A percentile compares a stretch with the other conserved stretches of the same genome.
Evolutionary conservation across 163 green algal species (phyloP).

Genomic region (Scenedesmus sp.): DNA sequence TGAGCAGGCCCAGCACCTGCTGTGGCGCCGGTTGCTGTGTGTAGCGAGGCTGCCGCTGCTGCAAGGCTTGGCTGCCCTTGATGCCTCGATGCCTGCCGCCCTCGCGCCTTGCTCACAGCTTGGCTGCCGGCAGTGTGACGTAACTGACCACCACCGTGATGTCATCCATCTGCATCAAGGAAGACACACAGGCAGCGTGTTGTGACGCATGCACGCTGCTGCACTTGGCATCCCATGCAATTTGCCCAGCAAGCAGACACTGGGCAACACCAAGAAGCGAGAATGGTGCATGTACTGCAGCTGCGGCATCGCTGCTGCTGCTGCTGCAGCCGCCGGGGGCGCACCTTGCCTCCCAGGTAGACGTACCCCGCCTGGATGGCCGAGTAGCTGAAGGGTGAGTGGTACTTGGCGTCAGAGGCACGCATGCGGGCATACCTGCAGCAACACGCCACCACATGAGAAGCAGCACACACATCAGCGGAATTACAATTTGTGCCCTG

Average conservation of each 20-base stretch:
- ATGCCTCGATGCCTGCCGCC: background rate
- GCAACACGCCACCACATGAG: background rate
- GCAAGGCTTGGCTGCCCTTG: background rate
- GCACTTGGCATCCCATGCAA: background rate
- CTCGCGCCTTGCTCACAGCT: conserved; percentile 32
- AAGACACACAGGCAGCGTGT: background rate
- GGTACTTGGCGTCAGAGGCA: conserved; percentile 82
- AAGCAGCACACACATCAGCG: background rate
- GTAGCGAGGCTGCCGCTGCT: background rate
- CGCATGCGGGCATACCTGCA: conserved; percentile 79
- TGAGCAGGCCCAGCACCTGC: background rate
- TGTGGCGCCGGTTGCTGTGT: background rate
- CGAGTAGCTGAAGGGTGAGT: conserved; percentile 91
- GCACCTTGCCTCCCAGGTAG: conserved; percentile 86
- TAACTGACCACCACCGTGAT: conserved; percentile 90
- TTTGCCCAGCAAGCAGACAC: background rate
- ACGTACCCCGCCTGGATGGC: conserved; percentile 79
- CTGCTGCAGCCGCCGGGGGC: background rate
- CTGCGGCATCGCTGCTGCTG: background rate
- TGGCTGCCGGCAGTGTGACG: conserved; percentile 57
- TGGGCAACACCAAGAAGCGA: background rate
- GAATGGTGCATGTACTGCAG: no score
- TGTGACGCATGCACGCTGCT: background rate
- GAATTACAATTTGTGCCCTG: no score
- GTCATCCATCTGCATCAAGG: conserved; percentile 80